Conservation (phyloP, 1,139 yeast genomes). For the Taiozyma sp. region DNA sequence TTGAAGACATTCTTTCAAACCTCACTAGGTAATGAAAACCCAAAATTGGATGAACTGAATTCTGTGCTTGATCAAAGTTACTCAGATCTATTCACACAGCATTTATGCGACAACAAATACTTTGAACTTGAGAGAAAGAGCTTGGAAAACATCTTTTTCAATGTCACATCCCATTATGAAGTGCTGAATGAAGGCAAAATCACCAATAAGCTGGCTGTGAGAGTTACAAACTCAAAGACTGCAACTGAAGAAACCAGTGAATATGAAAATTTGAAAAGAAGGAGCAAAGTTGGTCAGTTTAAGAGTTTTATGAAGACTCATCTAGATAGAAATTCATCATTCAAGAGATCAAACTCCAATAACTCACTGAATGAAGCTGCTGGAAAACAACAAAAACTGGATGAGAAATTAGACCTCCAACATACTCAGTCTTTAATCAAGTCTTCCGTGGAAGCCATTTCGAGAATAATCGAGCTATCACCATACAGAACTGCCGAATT, state of each 20-base stretch:
- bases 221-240: conserved; percentile 26
- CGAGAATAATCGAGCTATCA: conserved; percentile 70
- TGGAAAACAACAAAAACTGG: conserved; percentile 10
- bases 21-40: conserved; percentile 39
- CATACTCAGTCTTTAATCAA: conserved; percentile 62
- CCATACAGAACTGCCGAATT: conserved; percentile 60
- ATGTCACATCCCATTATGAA: conserved; percentile 45
- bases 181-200: conserved; percentile 45
- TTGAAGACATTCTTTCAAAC: conserved; percentile 50
- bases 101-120: conserved; percentile 61
- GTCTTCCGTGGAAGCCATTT: conserved; percentile 72
- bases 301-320: conserved; percentile 35
- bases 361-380: conserved; percentile 7
- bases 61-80: conserved; percentile 64
- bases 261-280: conserved; percentile 20
- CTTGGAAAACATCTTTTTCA: conserved; percentile 55
- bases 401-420: conserved; percentile 32
- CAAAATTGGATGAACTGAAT: conserved; percentile 42
- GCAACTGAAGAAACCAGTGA: conserved; percentile 12
- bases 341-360: conserved; percentile 21
- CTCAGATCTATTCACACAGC: conserved; percentile 69
- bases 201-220: conserved; percentile 39
- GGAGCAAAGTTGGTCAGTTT: conserved; percentile 29
- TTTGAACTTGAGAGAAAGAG: conserved; percentile 70
- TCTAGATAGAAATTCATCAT: conserved; percentile 33